Evolutionary conservation across 108 stramenopile genomes (phyloP), one percentile per base, ranked within the genome.

Genomic region (Cyclotella cryptica): DNA sequence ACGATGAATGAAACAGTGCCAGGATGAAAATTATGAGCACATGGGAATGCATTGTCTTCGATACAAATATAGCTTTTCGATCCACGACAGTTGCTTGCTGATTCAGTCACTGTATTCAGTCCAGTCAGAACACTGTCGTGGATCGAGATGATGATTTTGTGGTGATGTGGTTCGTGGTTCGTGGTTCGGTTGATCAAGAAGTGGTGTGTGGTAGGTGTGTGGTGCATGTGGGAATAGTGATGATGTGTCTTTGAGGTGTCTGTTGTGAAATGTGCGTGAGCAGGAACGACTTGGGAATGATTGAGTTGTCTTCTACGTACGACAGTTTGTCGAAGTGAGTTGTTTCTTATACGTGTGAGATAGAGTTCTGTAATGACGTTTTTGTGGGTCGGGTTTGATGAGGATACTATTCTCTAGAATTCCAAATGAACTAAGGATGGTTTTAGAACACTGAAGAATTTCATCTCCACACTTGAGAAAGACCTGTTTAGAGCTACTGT

Each of bases 1-100:
- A 49, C 15, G 47, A 17, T 3, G 3, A n/a, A 7, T 3, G 18
- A 49, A 49, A n/a, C 47, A n/a, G 15, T 17, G 47, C 18, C 47
- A 49, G n/a, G n/a, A 49, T 49, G 47, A 49, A 49, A 49, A 49
- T 49, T 49, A 49, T 49, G 47, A 49, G 47, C 18, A 17, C 9
- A 3, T 3, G 15, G 15, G 6, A n/a, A 9, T 1, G n/a, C 47
- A 49, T 49, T 49, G 47, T 49, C 18, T 49, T 49, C 6, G 35
- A 35, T 9, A n/a, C n/a, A n/a, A n/a, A n/a, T n/a, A n/a, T n/a
- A 3, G 47, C n/a, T n/a, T 9, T 7, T n/a, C 3, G n/a, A 49
- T 17, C 47, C 47, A 49, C 18, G n/a, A 49, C 1, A 3, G n/a
- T 7, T 1, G 3, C 9, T n/a, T n/a, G 47, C 18, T n/a, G 18